phyloP scores from a whole-genome alignment of 225 moss, liverwort and hornwort genomes.

The Ulota crispa region DNA sequence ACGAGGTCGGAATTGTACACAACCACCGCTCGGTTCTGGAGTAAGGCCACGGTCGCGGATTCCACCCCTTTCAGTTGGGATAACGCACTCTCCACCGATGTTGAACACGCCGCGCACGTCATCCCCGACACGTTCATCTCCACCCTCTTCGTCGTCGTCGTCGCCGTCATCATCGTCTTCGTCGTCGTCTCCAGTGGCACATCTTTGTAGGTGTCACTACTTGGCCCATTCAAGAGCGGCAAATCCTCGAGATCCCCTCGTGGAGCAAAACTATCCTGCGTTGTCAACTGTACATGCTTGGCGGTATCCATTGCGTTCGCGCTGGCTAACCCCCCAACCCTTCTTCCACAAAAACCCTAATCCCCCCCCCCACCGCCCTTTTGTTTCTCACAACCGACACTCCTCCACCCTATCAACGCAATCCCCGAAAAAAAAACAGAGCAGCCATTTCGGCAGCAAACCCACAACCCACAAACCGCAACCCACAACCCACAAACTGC shows the following conservation, averaged over 20 bases:
- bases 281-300: slow-evolving; percentile 63
- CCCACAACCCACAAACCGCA: background rate
- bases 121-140: slow-evolving; percentile 80
- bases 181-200: slow-evolving; percentile 21
- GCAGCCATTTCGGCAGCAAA: slow-evolving; percentile 13
- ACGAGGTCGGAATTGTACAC: slow-evolving; percentile 47
- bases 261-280: slow-evolving; percentile 21
- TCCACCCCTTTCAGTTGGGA: slow-evolving; percentile 65
- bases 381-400: background rate
- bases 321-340: background rate
- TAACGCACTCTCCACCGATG: slow-evolving; percentile 78
- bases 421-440: background rate
- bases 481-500: too few relatives aligned
- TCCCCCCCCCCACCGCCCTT: background rate
- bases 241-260: slow-evolving; percentile 18
- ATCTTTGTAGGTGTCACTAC: slow-evolving; percentile 1
- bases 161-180: too few relatives aligned
- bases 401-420: background rate
- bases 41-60: slow-evolving; percentile 74
- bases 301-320: slow-evolving; percentile 44
- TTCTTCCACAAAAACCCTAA: background rate
- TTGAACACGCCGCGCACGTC: slow-evolving; percentile 94
- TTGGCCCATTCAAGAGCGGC: slow-evolving; percentile 38
- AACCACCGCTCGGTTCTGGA: slow-evolving; percentile 81
- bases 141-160: slow-evolving; percentile 29